Percentiles rank a stretch among this genome's conserved stretches.
Evolutionary conservation across 176 grass and related monocot species (phyloP).

Genomic region (Saccharum officinarum): DNA sequence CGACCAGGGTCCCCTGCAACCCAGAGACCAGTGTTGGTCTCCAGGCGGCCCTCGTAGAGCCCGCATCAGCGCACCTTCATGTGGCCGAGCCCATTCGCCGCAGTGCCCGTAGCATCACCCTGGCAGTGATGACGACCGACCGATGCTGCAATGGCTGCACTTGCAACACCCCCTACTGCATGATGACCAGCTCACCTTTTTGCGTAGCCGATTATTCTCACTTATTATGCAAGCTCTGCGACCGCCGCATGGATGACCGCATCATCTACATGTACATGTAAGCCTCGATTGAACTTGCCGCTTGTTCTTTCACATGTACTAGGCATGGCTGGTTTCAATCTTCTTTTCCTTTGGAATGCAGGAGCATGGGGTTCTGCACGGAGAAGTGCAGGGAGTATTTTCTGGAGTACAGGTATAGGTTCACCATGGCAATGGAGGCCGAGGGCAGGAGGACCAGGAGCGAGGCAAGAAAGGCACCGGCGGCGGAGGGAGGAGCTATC

Average conservation of each 20-base stretch:
- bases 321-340: no score
- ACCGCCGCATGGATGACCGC: neutral
- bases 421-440: neutral
- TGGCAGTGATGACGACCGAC: neutral
- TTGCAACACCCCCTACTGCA: neutral
- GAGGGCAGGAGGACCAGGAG: neutral
- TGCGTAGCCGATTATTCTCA: neutral
- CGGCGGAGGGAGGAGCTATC: neutral
- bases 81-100: slow-evolving; percentile 8
- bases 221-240: neutral
- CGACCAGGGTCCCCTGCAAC: slow-evolving; percentile 17
- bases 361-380: no score
- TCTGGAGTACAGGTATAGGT: slow-evolving; percentile 28
- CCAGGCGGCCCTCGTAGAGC: slow-evolving; percentile 29
- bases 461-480: neutral
- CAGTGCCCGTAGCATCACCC: neutral
- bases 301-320: neutral
- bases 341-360: no score
- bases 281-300: neutral
- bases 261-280: neutral
- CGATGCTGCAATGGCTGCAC: no score
- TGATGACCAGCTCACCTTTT: neutral
- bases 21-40: slow-evolving; percentile 44
- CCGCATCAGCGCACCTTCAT: neutral
- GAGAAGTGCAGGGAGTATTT: slow-evolving; percentile 47